phyloP scores from a whole-genome alignment of 2,329 filamentous ascomycete species.

The Cercospora sojina region DNA sequence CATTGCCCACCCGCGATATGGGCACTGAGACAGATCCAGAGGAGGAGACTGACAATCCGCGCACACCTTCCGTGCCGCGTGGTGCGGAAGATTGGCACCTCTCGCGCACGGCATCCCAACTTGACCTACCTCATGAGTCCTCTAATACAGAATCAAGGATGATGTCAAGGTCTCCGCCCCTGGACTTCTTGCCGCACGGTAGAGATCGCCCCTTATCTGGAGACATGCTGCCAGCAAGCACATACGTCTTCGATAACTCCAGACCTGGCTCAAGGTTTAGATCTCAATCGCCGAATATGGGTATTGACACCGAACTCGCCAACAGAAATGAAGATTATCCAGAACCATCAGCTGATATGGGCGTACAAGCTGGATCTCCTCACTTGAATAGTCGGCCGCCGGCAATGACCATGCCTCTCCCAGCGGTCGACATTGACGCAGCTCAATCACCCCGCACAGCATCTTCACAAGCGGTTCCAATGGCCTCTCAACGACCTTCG shows the following conservation, averaged over 20 bases:
- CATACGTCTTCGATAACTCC: constrained; percentile 6
- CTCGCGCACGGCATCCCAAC: constrained; percentile 15
- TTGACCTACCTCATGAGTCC: constrained; percentile 9
- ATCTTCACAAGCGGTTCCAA: constrained; percentile 18
- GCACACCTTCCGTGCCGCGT: constrained; percentile 17
- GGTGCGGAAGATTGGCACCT: constrained; percentile 15
- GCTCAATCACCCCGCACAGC: constrained; percentile 16
- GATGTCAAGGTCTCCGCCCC: constrained; percentile 13
- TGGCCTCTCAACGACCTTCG: not conserved
- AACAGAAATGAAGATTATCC: constrained; percentile 1
- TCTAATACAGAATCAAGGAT: constrained; percentile 4
- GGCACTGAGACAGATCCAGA: constrained; percentile 15
- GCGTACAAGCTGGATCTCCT: constrained; percentile 3
- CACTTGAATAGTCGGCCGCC: constrained; percentile 1
- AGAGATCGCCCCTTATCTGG: constrained; percentile 7
- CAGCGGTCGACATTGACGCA: constrained; percentile 14
- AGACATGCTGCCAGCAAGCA: constrained; percentile 12
- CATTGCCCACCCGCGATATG: constrained; percentile 11
- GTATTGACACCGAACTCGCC: constrained; percentile 3
- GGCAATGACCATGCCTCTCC: constrained; percentile 13
- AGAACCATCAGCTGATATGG: constrained; percentile 10
- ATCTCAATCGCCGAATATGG: constrained; percentile 9
- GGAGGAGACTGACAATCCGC: constrained; percentile 17
- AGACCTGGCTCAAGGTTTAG: constrained; percentile 6
- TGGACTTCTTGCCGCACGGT: not conserved